Base-by-base conservation (phyloP, 495 filamentous ascomycete genomes). In the Letharia columbiana region DNA sequence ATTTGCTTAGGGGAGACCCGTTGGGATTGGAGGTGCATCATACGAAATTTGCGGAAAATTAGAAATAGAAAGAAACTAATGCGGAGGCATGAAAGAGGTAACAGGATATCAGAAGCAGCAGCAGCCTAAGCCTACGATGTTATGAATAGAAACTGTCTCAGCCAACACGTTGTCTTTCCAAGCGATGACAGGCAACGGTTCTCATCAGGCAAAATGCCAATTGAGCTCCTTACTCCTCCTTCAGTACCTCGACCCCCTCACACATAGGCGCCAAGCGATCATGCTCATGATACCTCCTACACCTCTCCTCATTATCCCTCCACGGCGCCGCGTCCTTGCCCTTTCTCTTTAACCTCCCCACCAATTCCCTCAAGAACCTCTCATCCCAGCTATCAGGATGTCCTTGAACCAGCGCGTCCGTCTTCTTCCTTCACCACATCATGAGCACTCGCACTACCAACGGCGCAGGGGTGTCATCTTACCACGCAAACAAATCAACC, bases 401-500 rank as follows among this genome's bases (percentile, higher is more conserved):
- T 41, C 64, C 72, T 20, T 73, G 72, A 13, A 81, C 69, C 23
- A 81, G 68, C 39, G 72, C 69, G 67, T 79, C 80, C 66, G 79
- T 81, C 67, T 79, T 79, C 71, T 81, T 81, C 64, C 62, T 64
- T 33, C 33, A 57, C 7, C 35, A 57, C 23, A 12, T 45, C 18
- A 64, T 50, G 17, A 64, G 17, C 4, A 44, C 50, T 8, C 3
- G 12, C 15, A 9, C 33, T 3, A 20, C 52, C 28, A 18, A 17
- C 54, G 39, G n/a, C 10, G n/a, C 9, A 50, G 2, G 2, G 20
- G 11, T 11, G 9, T 28, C n/a, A 50, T 23, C 50, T 31, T 44
- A 64, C 71, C 76, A 80, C 42, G 74, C 77, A 69, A 81, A 81
- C 63, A 82, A 71, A 70, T 81, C 80, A 33, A 80, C 65, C 8